A percentile compares a stretch with the other conserved stretches of the same genome.
These are phyloP conservation scores for Metarhizium anisopliae DNA, from an alignment of 2,329 filamentous ascomycete species.

Conservation along the genomic window DNA sequence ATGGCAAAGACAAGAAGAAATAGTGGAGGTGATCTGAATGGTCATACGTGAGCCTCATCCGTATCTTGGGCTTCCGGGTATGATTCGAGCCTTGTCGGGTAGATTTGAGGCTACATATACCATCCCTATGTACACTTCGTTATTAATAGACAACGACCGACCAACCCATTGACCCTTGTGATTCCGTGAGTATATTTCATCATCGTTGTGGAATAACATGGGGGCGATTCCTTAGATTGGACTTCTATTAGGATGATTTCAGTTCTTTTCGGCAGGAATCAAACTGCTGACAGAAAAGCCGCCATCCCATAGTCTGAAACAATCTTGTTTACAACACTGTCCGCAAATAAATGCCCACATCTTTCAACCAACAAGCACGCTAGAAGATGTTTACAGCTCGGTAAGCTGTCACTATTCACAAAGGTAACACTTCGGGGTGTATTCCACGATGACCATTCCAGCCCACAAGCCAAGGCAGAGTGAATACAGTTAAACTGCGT, in stretches of 20 bases:
- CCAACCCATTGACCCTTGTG: neutral
- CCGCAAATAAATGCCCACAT: conserved; percentile 49
- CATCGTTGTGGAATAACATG: neutral
- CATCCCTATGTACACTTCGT: neutral
- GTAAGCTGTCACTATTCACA: conserved; percentile 26
- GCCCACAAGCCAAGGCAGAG: neutral
- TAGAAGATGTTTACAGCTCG: conserved; percentile 81
- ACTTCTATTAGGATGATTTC: neutral
- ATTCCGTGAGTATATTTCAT: neutral
- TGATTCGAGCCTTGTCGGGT: conserved; percentile 5
- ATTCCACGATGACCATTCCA: too few species aligned
- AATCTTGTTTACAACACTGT: conserved; percentile 43
- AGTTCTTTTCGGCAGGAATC: neutral
- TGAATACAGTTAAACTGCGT: neutral
- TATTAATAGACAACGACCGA: neutral
- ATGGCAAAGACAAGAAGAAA: conserved; percentile 42
- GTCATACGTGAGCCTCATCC: neutral
- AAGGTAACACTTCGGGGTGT: neutral
- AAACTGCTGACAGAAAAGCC: conserved; percentile 50
- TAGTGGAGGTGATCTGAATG: conserved; percentile 17
- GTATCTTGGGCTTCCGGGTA: neutral
- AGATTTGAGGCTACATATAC: neutral
- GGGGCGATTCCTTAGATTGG: neutral
- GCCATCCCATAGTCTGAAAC: conserved; percentile 61
- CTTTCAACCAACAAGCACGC: conserved; percentile 68